Base-by-base conservation (phyloP, 148 eudicot species). In the Silene conica region DNA sequence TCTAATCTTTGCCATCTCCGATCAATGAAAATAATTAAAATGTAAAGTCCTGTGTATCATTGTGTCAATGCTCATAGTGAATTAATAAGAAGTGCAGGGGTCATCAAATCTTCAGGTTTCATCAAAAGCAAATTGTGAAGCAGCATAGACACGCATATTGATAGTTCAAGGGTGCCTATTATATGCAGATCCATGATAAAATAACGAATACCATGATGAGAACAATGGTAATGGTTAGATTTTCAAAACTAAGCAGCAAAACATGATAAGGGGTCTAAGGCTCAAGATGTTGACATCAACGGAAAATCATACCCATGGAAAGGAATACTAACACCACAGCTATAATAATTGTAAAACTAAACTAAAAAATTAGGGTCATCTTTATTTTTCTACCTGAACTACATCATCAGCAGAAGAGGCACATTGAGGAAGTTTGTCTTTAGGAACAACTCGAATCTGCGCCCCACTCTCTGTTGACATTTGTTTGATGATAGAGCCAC, bases 381-480 rank as follows among this genome's bases (percentile, higher is more conserved):
- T 50, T 50, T 50, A 12, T 50, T 50, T 50, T 50, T 50, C 16
- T 50, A 50, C 55, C 55, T 50, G 55, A 87, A 95, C 89, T 63
- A 92, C 74, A 74, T 92, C 99, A 84, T 95, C 97, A 23, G 85
- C 76, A 72, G 96, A 81, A 77, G 98, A 87, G 20, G 92, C 97
- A 87, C 86, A 92, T 26, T 83, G 31, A 80, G 97, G 96, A 56
- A 90, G 81, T 72, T 92, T 82, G 63, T 92, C 94, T 73, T 84
- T 85, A 18, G 97, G 96, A 78, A 95, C 92, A 70, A 95, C 85
- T 56, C 82, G 88, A 63, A 95, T 90, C 70, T 90, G 90, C 19
- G 99, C 90, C 63, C 99, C 99, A 83, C 89, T 95, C 65, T 89
- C 94, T 74, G 86, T 79, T 45, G 91, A 69, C 87, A 92, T 83